Evolutionary conservation across 805 yeast species (phyloP).

Genomic region (Pichia eremophila): DNA sequence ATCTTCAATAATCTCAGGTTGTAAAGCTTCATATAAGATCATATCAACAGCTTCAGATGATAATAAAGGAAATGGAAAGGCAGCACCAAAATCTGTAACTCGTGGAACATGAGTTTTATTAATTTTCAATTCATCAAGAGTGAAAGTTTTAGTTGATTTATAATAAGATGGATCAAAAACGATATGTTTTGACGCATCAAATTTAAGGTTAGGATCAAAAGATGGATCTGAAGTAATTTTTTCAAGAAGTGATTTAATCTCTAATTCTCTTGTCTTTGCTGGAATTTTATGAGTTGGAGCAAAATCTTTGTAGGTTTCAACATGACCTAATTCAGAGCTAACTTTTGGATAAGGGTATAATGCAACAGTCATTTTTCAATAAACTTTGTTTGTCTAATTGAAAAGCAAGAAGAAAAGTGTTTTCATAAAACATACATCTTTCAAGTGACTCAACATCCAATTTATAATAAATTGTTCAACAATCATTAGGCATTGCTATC

Average conservation of each 20-base stretch:
- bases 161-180: constrained; percentile 30
- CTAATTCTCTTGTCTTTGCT: constrained; percentile 19
- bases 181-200: constrained; percentile 32
- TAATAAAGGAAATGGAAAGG: constrained; percentile 50
- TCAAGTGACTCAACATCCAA: no score
- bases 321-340: constrained; percentile 3
- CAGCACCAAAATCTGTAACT: constrained; percentile 32
- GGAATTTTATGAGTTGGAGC: constrained; percentile 14
- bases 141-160: constrained; percentile 28
- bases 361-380: not conserved
- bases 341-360: constrained; percentile 8
- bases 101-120: constrained; percentile 28
- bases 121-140: constrained; percentile 30
- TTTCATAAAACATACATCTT: no score
- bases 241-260: constrained; percentile 13
- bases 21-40: constrained; percentile 44
- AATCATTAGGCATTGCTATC: no score
- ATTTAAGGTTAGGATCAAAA: constrained; percentile 22
- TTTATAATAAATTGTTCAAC: no score
- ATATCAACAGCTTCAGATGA: constrained; percentile 48
- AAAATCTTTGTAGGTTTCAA: constrained; percentile 5
- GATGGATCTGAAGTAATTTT: constrained; percentile 15
- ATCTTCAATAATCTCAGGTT: constrained; percentile 32
- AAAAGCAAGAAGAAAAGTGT: no score
- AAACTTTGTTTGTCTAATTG: no score